These are phyloP conservation scores for Toxicodendron radicans DNA, from an alignment of 345 rosid genomes.

Conservation along the genomic window DNA sequence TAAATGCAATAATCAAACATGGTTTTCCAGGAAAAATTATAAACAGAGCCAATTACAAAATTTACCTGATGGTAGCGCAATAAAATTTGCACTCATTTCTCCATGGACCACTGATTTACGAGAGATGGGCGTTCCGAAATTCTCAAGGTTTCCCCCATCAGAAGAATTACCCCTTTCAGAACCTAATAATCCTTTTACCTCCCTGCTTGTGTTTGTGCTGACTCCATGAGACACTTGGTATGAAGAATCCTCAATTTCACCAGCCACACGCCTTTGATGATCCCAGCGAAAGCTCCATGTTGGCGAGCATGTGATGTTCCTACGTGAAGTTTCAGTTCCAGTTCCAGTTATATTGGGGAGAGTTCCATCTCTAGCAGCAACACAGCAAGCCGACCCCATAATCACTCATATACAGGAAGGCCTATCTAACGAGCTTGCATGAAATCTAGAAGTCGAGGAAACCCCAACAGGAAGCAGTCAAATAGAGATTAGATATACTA, in stretches of 20 bases:
- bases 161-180: conserved; percentile 60
- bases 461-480: conserved; percentile 7
- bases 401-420: conserved; percentile 26
- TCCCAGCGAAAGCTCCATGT: conserved; percentile 95
- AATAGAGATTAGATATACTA: conserved; percentile 13
- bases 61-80: conserved; percentile 56
- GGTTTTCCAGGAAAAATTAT: not conserved
- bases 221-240: conserved; percentile 47
- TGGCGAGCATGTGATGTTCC: conserved; percentile 71
- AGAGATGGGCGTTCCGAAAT: conserved; percentile 54
- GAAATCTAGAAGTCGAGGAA: conserved; percentile 15
- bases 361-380: conserved; percentile 64
- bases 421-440: not conserved
- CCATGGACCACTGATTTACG: conserved; percentile 48
- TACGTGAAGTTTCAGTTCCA: conserved; percentile 37
- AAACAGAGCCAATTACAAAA: not conserved
- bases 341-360: conserved; percentile 33
- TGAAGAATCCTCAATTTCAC: conserved; percentile 69
- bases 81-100: conserved; percentile 36
- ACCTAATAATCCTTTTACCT: conserved; percentile 50
- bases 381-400: conserved; percentile 98
- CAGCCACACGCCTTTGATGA: conserved; percentile 84
- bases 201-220: conserved; percentile 50
- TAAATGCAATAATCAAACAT: not conserved
- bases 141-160: conserved; percentile 52